phyloP scores from a whole-genome alignment of 257 asterid genomes.

The Verbascum thapsus region DNA sequence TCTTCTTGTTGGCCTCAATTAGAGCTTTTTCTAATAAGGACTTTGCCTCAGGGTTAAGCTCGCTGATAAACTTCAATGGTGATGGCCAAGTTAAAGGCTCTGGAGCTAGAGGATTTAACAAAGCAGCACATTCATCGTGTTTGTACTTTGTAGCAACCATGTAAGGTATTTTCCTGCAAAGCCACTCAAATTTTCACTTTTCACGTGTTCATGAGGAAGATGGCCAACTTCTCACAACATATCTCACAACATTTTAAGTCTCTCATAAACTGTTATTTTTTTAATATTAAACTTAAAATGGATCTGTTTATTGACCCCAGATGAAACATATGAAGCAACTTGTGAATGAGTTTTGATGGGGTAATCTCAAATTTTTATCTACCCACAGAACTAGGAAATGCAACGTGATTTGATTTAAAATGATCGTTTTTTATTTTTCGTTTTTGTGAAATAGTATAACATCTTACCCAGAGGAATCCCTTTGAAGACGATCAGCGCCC shows the following conservation, averaged over 20 bases:
- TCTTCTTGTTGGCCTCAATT: constrained; percentile 65
- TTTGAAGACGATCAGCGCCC: constrained; percentile 80
- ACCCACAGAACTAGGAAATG: background rate
- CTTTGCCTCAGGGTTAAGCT: constrained; percentile 72
- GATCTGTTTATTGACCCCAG: constrained; percentile 4
- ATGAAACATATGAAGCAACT: background rate
- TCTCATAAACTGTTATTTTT: background rate
- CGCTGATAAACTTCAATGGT: constrained; percentile 71
- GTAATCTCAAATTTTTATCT: background rate
- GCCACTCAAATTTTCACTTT: constrained; percentile 21
- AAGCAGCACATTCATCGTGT: constrained; percentile 69
- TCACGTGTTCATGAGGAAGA: too few species aligned
- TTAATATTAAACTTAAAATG: background rate
- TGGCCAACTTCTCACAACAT: too few species aligned
- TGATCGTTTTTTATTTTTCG: too few species aligned
- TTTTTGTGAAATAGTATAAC: background rate
- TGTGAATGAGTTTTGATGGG: background rate
- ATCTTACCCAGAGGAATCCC: constrained; percentile 76
- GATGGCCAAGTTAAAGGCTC: constrained; percentile 91
- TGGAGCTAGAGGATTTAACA: constrained; percentile 75
- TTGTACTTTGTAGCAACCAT: constrained; percentile 73
- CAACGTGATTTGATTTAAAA: background rate
- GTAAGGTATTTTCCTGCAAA: constrained; percentile 71
- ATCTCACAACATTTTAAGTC: background rate
- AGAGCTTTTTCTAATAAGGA: constrained; percentile 66